Conservation (phyloP, 2,329 filamentous ascomycete species). For the Cylindrodendrum hubeiense region DNA sequence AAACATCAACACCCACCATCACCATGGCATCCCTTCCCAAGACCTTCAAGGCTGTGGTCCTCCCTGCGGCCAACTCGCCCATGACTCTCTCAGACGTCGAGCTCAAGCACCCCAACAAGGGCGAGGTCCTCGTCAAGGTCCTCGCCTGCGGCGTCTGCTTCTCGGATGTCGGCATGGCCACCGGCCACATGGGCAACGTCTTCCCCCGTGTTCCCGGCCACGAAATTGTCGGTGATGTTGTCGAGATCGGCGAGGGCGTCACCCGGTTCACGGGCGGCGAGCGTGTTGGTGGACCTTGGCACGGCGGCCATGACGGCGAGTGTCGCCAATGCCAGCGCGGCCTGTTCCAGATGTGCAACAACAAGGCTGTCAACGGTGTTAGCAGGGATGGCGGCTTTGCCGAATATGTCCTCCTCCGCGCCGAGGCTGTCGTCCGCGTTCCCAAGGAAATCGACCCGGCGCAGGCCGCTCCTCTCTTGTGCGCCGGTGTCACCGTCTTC, state of each 20-base stretch:
- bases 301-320: conserved; percentile 67
- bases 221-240: conserved; percentile 77
- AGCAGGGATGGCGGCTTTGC: conserved; percentile 75
- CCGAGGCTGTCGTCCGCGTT: conserved; percentile 70
- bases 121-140: conserved; percentile 77
- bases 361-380: conserved; percentile 73
- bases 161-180: conserved; percentile 64
- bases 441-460: conserved; percentile 65
- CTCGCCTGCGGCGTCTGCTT: conserved; percentile 80
- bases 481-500: conserved; percentile 75
- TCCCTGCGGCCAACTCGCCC: conserved; percentile 64
- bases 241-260: conserved; percentile 68
- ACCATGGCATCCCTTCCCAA: conserved; percentile 64
- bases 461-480: conserved; percentile 70
- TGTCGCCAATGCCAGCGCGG: conserved; percentile 75
- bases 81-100: conserved; percentile 70
- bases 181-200: conserved; percentile 64
- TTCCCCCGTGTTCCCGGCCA: conserved; percentile 77
- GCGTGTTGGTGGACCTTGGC: conserved; percentile 67
- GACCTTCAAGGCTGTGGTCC: conserved; percentile 75
- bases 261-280: conserved; percentile 73
- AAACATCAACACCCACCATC: background rate
- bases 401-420: conserved; percentile 71
- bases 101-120: conserved; percentile 66
- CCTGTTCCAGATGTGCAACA: conserved; percentile 77